phyloP scores from a whole-genome alignment of 768 basidiomycete species.

The Chalciporus piperatus region DNA sequence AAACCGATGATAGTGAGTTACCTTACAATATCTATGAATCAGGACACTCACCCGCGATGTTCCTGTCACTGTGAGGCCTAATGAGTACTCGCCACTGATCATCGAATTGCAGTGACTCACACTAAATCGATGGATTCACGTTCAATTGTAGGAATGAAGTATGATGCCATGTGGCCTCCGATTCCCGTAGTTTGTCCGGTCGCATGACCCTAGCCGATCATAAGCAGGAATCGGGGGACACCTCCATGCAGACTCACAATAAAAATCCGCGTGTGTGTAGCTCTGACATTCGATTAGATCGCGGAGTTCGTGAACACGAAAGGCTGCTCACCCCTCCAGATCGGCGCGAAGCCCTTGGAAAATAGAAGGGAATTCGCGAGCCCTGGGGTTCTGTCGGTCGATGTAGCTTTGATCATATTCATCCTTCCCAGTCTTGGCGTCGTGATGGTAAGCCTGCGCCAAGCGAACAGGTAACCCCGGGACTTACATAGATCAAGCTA shows the following conservation, averaged over 20 bases:
- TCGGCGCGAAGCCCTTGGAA: constrained; percentile 11
- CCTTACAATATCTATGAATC: no score
- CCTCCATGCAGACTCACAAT: constrained; percentile 49
- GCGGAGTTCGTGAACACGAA: background rate
- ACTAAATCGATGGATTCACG: background rate
- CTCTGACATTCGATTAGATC: constrained; percentile 33
- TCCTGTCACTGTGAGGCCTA: background rate
- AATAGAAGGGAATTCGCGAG: background rate
- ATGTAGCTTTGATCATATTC: constrained; percentile 1
- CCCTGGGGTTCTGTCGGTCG: background rate
- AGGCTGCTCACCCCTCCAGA: constrained; percentile 5
- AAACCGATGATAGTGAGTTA: background rate
- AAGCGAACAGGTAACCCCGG: background rate
- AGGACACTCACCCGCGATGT: constrained; percentile 54
- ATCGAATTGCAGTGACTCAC: background rate
- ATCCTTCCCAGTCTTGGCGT: constrained; percentile 3
- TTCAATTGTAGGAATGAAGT: background rate
- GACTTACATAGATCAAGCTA: constrained; percentile 3
- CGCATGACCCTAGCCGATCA: background rate
- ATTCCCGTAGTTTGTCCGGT: background rate
- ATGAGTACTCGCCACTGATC: background rate
- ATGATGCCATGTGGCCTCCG: no score
- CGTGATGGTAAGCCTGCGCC: background rate
- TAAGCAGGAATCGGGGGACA: background rate
- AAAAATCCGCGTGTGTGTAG: constrained; percentile 70